Evolutionary conservation across 345 rosid genomes (phyloP), one percentile per base, ranked within the genome.

Genomic region (Melaleuca alternifolia): DNA sequence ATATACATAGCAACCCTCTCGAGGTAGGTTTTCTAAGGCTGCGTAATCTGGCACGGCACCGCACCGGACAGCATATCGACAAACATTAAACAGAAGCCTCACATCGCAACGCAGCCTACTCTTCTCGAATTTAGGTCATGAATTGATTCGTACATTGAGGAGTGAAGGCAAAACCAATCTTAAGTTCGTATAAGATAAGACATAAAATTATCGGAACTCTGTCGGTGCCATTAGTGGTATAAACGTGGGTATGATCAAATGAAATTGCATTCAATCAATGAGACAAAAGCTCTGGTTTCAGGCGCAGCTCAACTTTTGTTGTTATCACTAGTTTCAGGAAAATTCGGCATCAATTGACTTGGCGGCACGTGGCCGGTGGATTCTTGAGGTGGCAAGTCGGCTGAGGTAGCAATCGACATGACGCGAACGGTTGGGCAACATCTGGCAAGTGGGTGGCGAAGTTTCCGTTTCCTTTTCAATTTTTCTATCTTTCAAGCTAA

Each of bases 111-210:
- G 12, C 0, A 10, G 79, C 48, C 79, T 9, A 6, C 79, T 71
- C 10, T 12, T 8, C 24, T 24, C 0, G 12, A 71, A 71, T 33
- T 71, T 37, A 0, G 23, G 79, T 18, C 0, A 3, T 11, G 21
- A 4, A 2, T 33, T 12, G 12, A 33, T 33, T 61, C 3, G 24
- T 71, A 18, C 13, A 0, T 33, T 3, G 1, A 62, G 76, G 44
- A 62, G 44, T 18, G 15, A 61, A 14, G 76, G 76, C 44, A 62
- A 62, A 62, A 71, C 46, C 79, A 33, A 33, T 18, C 79, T 21
- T 37, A 10, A 33, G 11, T 5, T 6, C 48, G 79, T 33, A 1
- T 5, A 33, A 71, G 79, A 33, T 71, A 33, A 71, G 3, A 33
- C 12, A 16, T 71, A 24, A 71, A 71, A 18, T 5, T 24, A 71